Evolutionary conservation across 1,284 basidiomycete genomes (phyloP), one percentile per base, ranked within the genome.

Genomic region (Ganoderma sp.): DNA sequence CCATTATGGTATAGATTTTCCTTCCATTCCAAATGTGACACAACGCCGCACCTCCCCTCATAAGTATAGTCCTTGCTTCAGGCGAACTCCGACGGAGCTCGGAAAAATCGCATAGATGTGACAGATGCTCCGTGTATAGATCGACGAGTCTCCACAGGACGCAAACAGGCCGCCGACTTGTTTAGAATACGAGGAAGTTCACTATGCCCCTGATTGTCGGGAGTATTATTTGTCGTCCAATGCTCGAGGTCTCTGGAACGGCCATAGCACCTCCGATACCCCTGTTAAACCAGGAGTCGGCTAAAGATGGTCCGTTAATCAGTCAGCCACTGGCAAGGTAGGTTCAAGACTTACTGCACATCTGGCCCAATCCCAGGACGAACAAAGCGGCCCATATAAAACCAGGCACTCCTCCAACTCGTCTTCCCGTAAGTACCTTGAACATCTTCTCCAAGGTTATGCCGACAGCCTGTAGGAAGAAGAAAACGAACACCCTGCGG

Each of bases 381-480:
- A 84, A 84, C 54, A 86, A 82, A 74, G 88, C 90, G 7, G 90
- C 87, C 92, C 91, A 93, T 12, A 88, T 48, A 63, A 83, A 80
- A 12, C 92, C 92, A 17, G 77, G 72, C 71, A 80, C 77, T 9
- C 91, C 92, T 32, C 85, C 81, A 0, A 92, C 87, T 48, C 82
- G 81, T 72, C 75, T 79, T 2, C 90, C 88, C 0, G 88, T 91
- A 0, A 83, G 64, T 61, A 75, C 78, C 66, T 79, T 81, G 87
- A 87, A 94, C 14, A 85, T n/a, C 22, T 84, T 82, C 79, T 94
- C 91, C 1, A 86, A 71, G 4, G 88, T 73, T 39, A 93, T 80
- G 0, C 90, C 76, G n/a, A 84, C 81, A 0, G 84, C 90, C 74
- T 94, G 92, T 19, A 85, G 66, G 3, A 82, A 77, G 77, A 94